Evolutionary conservation across 257 asterid species (phyloP).

Genomic region (Solanum tarijense): DNA sequence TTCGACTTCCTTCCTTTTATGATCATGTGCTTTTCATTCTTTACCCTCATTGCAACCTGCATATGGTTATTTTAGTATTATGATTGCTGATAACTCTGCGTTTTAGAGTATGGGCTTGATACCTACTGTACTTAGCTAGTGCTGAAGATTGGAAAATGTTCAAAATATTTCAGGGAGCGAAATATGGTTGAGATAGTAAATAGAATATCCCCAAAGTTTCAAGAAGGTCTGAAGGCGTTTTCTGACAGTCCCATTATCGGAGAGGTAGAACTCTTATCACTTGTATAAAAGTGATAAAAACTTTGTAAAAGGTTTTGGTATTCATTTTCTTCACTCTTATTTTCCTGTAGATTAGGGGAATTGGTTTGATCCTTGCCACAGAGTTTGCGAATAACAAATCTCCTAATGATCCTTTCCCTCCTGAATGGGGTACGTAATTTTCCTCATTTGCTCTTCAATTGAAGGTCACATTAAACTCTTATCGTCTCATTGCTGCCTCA

Average conservation of each 20-base stretch:
- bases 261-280: constrained; percentile 42
- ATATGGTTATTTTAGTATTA: neutral
- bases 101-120: neutral
- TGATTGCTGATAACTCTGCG: neutral
- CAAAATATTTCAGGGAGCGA: constrained; percentile 48
- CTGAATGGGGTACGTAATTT: constrained; percentile 72
- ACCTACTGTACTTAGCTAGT: neutral
- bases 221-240: constrained; percentile 74
- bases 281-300: neutral
- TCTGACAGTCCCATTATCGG: constrained; percentile 83
- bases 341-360: constrained; percentile 72
- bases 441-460: neutral
- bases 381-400: constrained; percentile 85
- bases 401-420: constrained; percentile 76
- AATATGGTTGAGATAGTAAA: constrained; percentile 63
- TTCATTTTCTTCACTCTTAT: neutral
- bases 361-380: constrained; percentile 83
- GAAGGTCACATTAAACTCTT: neutral
- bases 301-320: neutral
- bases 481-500: constrained; percentile 9
- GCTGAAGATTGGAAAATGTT: neutral
- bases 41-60: neutral
- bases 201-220: constrained; percentile 74
- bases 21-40: neutral
- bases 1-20: neutral